Evolutionary conservation across 495 filamentous ascomycete genomes (phyloP).

Genomic region (Aspergillus homomorphus): DNA sequence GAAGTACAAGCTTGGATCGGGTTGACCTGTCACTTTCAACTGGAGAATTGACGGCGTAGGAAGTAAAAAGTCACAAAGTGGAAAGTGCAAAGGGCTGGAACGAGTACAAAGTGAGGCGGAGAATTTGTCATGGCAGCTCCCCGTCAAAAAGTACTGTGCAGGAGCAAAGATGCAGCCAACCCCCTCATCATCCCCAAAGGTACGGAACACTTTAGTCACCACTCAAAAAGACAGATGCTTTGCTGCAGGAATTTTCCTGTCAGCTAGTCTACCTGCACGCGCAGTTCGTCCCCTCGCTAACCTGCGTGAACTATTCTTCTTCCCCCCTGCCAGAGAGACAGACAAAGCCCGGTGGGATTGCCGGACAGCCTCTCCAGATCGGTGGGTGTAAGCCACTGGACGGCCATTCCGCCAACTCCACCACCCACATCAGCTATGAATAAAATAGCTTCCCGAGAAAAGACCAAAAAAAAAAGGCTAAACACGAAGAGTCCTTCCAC

Average conservation of each 20-base stretch:
- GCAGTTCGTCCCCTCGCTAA: not conserved
- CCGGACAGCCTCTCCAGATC: too few relatives aligned
- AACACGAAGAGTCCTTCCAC: not conserved
- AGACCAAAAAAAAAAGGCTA: not conserved
- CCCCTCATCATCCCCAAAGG: not conserved
- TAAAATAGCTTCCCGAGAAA: too few relatives aligned
- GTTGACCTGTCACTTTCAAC: not conserved
- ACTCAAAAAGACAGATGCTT: too few relatives aligned
- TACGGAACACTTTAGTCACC: not conserved
- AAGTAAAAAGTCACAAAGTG: too few relatives aligned
- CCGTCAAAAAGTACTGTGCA: too few relatives aligned
- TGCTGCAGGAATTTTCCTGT: not conserved
- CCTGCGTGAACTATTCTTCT: not conserved
- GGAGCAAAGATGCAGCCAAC: too few relatives aligned
- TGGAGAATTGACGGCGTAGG: too few relatives aligned
- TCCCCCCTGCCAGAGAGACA: not conserved
- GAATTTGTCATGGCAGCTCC: conserved; percentile 1
- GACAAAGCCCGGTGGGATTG: too few relatives aligned
- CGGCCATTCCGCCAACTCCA: not conserved
- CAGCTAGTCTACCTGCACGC: not conserved
- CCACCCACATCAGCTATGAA: not conserved
- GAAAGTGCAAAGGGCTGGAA: too few relatives aligned
- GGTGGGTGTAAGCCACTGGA: not conserved
- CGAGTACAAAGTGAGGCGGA: conserved; percentile 2
- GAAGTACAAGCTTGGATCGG: too few relatives aligned